Evolutionary conservation across 164 flowering plant species (phyloP).

Genomic region (Santalum album): DNA sequence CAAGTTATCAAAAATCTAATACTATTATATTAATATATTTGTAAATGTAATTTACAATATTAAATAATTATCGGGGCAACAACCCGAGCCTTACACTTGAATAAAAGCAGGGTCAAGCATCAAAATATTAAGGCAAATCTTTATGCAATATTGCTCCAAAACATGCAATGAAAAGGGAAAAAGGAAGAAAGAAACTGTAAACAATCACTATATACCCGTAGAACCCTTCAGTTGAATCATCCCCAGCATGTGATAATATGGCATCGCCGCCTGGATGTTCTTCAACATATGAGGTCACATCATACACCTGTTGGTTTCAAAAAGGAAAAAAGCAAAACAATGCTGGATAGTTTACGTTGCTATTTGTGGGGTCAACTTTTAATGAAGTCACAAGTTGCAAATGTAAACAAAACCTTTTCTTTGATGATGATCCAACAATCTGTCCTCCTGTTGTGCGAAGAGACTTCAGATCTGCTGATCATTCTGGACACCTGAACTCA

Average conservation of each 20-base stretch:
- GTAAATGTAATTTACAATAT: too few species aligned
- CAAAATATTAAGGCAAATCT: neutral
- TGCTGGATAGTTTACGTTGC: too few species aligned
- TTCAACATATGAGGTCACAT: conserved; percentile 89
- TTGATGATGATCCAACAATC: conserved; percentile 98
- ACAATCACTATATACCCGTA: conserved; percentile 48
- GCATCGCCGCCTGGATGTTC: conserved; percentile 99
- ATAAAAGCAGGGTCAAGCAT: neutral
- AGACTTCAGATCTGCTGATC: conserved; percentile 60
- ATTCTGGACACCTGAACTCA: conserved; percentile 34
- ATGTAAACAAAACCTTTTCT: conserved; percentile 48
- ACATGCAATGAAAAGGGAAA: neutral
- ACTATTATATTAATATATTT: too few species aligned
- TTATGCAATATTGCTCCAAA: neutral
- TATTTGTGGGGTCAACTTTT: neutral
- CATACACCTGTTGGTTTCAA: conserved; percentile 53
- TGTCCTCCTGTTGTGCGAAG: conserved; percentile 69
- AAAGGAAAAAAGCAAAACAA: neutral
- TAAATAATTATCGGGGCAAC: too few species aligned
- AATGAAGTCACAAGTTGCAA: neutral
- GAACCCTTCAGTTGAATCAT: conserved; percentile 97
- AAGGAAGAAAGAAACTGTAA: neutral
- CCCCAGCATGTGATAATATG: conserved; percentile 84
- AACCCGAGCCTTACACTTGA: neutral
- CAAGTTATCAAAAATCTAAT: too few species aligned